Evolutionary conservation across 2,329 filamentous ascomycete species (phyloP).

Genomic region (Alternaria sp.): DNA sequence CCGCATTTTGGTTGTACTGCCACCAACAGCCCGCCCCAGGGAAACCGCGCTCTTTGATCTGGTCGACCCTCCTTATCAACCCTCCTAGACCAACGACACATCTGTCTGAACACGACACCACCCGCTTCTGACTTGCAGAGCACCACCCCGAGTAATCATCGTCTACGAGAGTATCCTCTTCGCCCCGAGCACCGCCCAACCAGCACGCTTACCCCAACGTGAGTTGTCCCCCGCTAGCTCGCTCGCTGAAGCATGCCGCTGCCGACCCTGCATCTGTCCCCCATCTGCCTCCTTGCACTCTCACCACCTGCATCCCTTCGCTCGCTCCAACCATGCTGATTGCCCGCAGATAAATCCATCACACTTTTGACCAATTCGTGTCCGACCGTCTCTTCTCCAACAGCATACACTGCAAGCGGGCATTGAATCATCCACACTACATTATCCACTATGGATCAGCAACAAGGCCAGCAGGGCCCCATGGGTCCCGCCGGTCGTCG

Average conservation of each 20-base stretch:
- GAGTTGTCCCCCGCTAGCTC: conserved; percentile 35
- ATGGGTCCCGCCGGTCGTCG: conserved; percentile 81
- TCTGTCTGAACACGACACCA: conserved; percentile 23
- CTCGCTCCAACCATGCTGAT: conserved; percentile 26
- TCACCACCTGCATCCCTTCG: not conserved
- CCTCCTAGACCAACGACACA: conserved; percentile 15
- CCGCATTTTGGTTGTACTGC: conserved; percentile 38
- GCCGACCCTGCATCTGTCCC: conserved; percentile 26
- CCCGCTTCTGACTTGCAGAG: conserved; percentile 37
- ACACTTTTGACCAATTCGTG: conserved; percentile 28
- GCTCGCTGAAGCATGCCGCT: conserved; percentile 27
- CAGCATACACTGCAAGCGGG: conserved; percentile 29
- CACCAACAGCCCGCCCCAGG: conserved; percentile 38
- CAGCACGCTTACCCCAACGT: conserved; percentile 32
- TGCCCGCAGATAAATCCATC: conserved; percentile 32
- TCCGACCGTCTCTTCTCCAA: conserved; percentile 34
- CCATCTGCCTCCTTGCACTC: conserved; percentile 9
- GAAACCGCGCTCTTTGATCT: conserved; percentile 49
- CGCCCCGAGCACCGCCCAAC: conserved; percentile 22
- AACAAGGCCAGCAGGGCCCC: conserved; percentile 61
- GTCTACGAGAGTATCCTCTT: conserved; percentile 37
- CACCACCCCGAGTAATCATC: conserved; percentile 31
- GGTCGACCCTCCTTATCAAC: conserved; percentile 44
- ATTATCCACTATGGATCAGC: conserved; percentile 52
- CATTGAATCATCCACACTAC: conserved; percentile 30